These are phyloP conservation scores for Zygosaccharomyces lentus DNA, from an alignment of 805 yeast species.

Conservation along the genomic window DNA sequence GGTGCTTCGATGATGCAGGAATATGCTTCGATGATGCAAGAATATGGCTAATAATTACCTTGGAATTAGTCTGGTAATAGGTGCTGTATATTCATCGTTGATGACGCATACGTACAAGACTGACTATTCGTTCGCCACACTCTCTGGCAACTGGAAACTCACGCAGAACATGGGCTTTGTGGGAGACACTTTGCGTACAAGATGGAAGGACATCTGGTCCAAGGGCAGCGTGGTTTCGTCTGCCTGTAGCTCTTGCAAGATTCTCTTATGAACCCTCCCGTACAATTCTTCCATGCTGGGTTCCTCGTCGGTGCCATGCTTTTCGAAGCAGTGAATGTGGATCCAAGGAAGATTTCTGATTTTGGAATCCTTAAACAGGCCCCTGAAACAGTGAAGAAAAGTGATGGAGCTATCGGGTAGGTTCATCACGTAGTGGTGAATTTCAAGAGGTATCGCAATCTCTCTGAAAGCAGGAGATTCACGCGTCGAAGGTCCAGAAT, in stretches of 20 bases:
- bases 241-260: constrained; percentile 41
- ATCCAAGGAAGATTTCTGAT: constrained; percentile 61
- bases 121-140: constrained; percentile 34
- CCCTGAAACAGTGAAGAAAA: constrained; percentile 72
- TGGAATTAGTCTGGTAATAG: neutral
- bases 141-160: constrained; percentile 65
- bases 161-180: constrained; percentile 95
- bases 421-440: constrained; percentile 84
- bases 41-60: neutral
- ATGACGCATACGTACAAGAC: neutral
- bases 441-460: constrained; percentile 25
- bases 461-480: constrained; percentile 44
- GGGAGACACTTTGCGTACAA: constrained; percentile 93
- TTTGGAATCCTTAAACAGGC: constrained; percentile 50
- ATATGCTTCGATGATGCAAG: neutral
- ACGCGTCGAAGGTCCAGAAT: constrained; percentile 12
- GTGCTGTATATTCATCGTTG: neutral
- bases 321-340: constrained; percentile 91
- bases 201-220: constrained; percentile 57
- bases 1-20: neutral
- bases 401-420: constrained; percentile 89
- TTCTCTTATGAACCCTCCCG: constrained; percentile 56
- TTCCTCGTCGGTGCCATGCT: constrained; percentile 71
- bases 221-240: constrained; percentile 47
- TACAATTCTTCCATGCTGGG: constrained; percentile 67